A percentile compares a stretch with the other conserved stretches of the same genome.
These are phyloP conservation scores for Shiraia bambusicola DNA, from an alignment of 2,329 filamentous ascomycete species.

Conservation along the genomic window DNA sequence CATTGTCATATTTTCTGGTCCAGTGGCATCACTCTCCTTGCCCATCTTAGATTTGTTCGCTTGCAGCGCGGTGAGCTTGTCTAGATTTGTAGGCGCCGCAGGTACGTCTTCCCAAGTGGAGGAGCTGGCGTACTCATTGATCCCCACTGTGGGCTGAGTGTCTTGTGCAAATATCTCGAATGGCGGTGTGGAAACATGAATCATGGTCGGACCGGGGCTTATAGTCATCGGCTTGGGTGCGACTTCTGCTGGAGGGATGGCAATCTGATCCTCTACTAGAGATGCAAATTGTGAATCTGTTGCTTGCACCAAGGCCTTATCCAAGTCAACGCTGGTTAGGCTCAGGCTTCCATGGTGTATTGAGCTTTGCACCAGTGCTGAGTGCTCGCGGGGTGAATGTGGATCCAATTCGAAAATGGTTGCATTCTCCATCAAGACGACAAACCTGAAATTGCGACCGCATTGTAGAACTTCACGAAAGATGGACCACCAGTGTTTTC, in stretches of 20 bases:
- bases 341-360: background rate
- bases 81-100: constrained; percentile 2
- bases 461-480: constrained; percentile 1
- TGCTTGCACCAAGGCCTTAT: background rate
- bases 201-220: no score
- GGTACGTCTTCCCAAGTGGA: constrained; percentile 2
- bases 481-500: constrained; percentile 9
- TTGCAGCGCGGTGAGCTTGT: constrained; percentile 4
- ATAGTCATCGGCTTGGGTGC: background rate
- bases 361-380: background rate
- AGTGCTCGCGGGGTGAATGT: background rate
- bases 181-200: background rate
- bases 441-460: background rate
- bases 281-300: no score
- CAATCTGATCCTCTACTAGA: background rate
- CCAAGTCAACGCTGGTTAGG: background rate
- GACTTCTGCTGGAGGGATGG: background rate
- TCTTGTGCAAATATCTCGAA: background rate
- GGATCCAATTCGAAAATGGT: constrained; percentile 7
- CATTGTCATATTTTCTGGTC: background rate
- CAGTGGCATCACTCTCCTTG: background rate
- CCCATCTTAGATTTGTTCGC: constrained; percentile 1
- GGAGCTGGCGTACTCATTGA: no score
- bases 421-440: constrained; percentile 17
- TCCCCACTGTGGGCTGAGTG: background rate